Evolutionary conservation across 495 filamentous ascomycete genomes (phyloP), one percentile per base, ranked within the genome.

Genomic region (Jackrogersella minutella): DNA sequence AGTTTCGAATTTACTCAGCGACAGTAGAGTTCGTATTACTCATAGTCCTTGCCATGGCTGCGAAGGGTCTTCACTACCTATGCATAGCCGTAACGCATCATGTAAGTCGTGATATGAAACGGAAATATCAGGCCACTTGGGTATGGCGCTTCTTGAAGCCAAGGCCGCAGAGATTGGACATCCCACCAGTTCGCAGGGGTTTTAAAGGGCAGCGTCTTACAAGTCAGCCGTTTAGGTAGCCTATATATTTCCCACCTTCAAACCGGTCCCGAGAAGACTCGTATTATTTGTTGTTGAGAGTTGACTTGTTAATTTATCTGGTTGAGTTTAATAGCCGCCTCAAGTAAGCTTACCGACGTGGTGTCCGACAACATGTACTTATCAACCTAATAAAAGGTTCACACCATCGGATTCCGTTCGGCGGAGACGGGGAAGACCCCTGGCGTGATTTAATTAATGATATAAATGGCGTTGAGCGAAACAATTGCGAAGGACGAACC

Each of bases 341-440:
- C 40, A 40, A 37, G 50, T 56, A 36, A 56, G 51, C 52, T 63
- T 46, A 63, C 43, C 43, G 21, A 11, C 22, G 14, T 52, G 44
- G 36, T 24, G 44, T 10, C n/a, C 5, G 6, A 10, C 34, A 5
- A 30, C 4, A 3, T 4, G n/a, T 5, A 19, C 40, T 16, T 43
- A 2, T 43, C 3, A 1, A 9, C 17, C 22, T 43, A 21, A 9
- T 37, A 41, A 13, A 53, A 26, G 49, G 47, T 53, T 36, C 36
- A 37, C 58, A 28, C 58, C 58, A 46, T 44, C 58, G 47, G 37
- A 39, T 21, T 51, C 58, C 37, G 58, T 9, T 46, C 13, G 26
- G 26, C n/a, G 47, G 58, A 19, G 22, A 2, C 19, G 5, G 43
- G 13, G 19, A 49, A 17, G 2, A 13, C 17, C n/a, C 33, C 10